Percentiles rank a stretch among this genome's conserved stretches.
Conservation (phyloP, 768 basidiomycete species). For the Lactarius vividus region DNA sequence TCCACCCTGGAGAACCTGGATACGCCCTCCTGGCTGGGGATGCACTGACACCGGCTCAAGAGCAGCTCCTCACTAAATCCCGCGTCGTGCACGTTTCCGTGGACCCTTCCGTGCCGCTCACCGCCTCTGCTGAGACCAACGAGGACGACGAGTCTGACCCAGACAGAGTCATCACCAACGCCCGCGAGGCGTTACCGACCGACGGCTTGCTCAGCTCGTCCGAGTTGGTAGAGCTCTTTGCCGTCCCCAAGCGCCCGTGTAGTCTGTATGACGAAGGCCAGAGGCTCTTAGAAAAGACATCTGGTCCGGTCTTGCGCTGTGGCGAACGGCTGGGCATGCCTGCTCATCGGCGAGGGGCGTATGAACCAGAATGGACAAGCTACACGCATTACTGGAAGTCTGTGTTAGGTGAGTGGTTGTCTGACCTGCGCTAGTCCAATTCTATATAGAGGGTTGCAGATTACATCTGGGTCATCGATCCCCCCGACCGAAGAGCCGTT, state of each 20-base stretch:
- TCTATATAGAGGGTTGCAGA: slow-evolving; percentile 45
- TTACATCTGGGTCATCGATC: slow-evolving; percentile 80
- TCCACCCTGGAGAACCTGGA: slow-evolving; percentile 73
- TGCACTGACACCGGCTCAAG: slow-evolving; percentile 53
- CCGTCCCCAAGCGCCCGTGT: slow-evolving; percentile 38
- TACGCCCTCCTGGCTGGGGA: slow-evolving; percentile 76
- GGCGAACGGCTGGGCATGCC: slow-evolving; percentile 46
- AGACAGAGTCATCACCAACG: slow-evolving; percentile 69
- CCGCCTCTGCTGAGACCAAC: slow-evolving; percentile 32
- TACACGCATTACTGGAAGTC: slow-evolving; percentile 87
- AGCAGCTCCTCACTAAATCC: slow-evolving; percentile 52
- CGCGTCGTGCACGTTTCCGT: slow-evolving; percentile 71
- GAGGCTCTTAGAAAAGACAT: slow-evolving; percentile 13
- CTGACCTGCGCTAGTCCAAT: not conserved
- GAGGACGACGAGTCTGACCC: slow-evolving; percentile 58
- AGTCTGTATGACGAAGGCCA: slow-evolving; percentile 70
- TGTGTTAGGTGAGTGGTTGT: slow-evolving; percentile 57
- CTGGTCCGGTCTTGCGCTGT: slow-evolving; percentile 35
- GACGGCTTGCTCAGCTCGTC: slow-evolving; percentile 69
- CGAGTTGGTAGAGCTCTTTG: slow-evolving; percentile 55
- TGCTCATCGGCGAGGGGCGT: slow-evolving; percentile 47
- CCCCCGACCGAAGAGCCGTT: slow-evolving; percentile 34
- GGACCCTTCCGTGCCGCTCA: slow-evolving; percentile 51
- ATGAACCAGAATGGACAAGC: slow-evolving; percentile 85
- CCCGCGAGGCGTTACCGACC: slow-evolving; percentile 51